Evolutionary conservation across 805 yeast species (phyloP).

Genomic region (Zygosaccharomyces bailii): DNA sequence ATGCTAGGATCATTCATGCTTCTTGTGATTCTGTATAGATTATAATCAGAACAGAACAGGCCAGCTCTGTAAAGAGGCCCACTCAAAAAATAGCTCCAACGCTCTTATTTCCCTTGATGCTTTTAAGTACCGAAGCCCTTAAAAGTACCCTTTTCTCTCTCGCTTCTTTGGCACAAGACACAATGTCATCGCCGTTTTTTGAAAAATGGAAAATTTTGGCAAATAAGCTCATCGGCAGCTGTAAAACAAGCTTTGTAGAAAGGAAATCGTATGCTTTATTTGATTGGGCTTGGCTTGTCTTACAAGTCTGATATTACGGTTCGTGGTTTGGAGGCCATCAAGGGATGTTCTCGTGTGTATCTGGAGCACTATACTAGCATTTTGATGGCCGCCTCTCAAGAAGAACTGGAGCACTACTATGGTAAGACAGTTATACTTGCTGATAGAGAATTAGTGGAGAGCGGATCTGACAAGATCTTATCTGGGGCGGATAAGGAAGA

Average conservation of each 20-base stretch:
- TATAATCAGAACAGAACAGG: too few relatives aligned
- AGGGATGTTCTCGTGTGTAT: constrained; percentile 82
- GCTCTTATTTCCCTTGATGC: background rate
- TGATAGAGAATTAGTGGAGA: constrained; percentile 91
- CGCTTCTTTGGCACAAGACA: background rate
- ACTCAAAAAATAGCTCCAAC: too few relatives aligned
- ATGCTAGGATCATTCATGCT: background rate
- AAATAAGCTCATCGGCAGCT: constrained; percentile 11
- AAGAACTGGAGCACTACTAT: constrained; percentile 73
- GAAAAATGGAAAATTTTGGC: constrained; percentile 4
- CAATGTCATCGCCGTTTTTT: background rate
- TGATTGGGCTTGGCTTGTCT: constrained; percentile 88
- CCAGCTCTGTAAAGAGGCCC: too few relatives aligned
- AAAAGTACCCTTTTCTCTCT: background rate
- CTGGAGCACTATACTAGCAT: constrained; percentile 94
- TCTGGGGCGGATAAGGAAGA: constrained; percentile 75
- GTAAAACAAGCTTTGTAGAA: background rate
- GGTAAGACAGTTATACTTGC: constrained; percentile 85
- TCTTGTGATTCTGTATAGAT: too few relatives aligned
- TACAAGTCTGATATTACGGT: constrained; percentile 89
- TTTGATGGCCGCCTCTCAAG: constrained; percentile 84
- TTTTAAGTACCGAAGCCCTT: background rate
- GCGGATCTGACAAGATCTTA: constrained; percentile 79
- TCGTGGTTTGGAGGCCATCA: constrained; percentile 84
- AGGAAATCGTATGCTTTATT: constrained; percentile 63